These are phyloP conservation scores for Leucoagaricus sp. DNA, from an alignment of 1,284 basidiomycete species.

Conservation along the genomic window DNA sequence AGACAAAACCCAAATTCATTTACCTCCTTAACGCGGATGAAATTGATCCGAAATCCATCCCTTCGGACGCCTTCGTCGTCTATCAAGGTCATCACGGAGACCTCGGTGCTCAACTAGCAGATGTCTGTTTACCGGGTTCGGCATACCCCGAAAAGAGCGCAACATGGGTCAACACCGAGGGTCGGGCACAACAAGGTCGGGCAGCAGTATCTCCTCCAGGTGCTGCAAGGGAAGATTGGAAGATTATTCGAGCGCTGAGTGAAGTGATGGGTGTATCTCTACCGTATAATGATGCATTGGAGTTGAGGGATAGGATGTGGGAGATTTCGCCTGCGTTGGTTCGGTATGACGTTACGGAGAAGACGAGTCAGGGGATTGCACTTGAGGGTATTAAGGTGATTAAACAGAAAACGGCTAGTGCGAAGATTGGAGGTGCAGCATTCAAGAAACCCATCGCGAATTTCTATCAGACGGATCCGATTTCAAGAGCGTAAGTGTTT, in stretches of 20 bases:
- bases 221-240: conserved; percentile 97
- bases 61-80: conserved; percentile 94
- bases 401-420: conserved; percentile 48
- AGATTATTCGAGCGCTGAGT: conserved; percentile 94
- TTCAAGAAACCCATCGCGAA: conserved; percentile 87
- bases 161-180: conserved; percentile 98
- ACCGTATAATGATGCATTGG: conserved; percentile 91
- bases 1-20: conserved; percentile 90
- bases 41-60: conserved; percentile 88
- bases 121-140: conserved; percentile 91
- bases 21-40: conserved; percentile 98
- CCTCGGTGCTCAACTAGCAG: conserved; percentile 93
- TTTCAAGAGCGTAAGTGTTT: conserved; percentile 75
- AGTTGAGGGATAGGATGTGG: conserved; percentile 94
- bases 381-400: conserved; percentile 72
- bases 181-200: conserved; percentile 88
- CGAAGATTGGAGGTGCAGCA: conserved; percentile 59
- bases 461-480: conserved; percentile 96
- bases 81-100: conserved; percentile 99
- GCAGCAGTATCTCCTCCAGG: conserved; percentile 96
- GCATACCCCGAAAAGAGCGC: conserved; percentile 97
- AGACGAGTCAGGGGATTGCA: conserved; percentile 71
- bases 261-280: conserved; percentile 81
- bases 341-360: conserved; percentile 86
- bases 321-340: conserved; percentile 93